These are phyloP conservation scores for Yamadazyma nakazawae DNA, from an alignment of 805 yeast species.

Conservation along the genomic window DNA sequence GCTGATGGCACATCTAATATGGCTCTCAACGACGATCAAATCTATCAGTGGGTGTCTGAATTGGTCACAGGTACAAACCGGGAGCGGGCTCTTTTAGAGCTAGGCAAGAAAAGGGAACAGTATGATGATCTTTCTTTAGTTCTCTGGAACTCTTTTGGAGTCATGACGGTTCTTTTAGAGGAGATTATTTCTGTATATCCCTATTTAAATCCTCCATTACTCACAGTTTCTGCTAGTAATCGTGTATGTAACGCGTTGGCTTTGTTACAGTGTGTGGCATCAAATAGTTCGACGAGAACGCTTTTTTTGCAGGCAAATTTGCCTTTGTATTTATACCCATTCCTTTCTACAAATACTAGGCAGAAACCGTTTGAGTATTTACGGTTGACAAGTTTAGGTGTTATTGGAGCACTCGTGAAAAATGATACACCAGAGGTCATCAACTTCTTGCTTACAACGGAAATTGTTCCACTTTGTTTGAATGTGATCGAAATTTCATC, in stretches of 20 bases:
- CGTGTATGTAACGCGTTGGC: conserved; percentile 96
- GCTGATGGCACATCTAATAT: conserved; percentile 4
- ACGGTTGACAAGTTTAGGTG: conserved; percentile 90
- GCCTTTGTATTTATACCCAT: conserved; percentile 90
- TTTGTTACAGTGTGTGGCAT: conserved; percentile 92
- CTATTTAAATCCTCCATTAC: conserved; percentile 76
- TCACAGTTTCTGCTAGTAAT: conserved; percentile 83
- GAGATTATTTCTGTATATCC: conserved; percentile 93
- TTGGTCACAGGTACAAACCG: conserved; percentile 85
- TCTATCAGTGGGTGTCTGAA: conserved; percentile 87
- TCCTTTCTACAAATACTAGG: conserved; percentile 85
- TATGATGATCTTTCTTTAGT: conserved; percentile 92
- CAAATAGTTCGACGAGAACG: conserved; percentile 86
- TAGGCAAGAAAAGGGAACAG: conserved; percentile 92
- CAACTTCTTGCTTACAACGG: conserved; percentile 87
- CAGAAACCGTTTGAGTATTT: conserved; percentile 92
- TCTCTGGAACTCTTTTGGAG: conserved; percentile 95
- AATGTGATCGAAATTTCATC: conserved; percentile 95
- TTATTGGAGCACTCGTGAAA: conserved; percentile 93
- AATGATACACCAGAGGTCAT: conserved; percentile 95
- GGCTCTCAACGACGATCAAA: conserved; percentile 63
- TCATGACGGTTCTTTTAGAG: conserved; percentile 85
- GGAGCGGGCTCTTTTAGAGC: conserved; percentile 87
- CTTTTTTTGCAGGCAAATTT: conserved; percentile 85
- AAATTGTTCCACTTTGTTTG: conserved; percentile 90